Evolutionary conservation across 225 moss, liverwort and hornwort genomes (phyloP), one percentile per base, ranked within the genome.

Genomic region (Physcomitrium patens): DNA sequence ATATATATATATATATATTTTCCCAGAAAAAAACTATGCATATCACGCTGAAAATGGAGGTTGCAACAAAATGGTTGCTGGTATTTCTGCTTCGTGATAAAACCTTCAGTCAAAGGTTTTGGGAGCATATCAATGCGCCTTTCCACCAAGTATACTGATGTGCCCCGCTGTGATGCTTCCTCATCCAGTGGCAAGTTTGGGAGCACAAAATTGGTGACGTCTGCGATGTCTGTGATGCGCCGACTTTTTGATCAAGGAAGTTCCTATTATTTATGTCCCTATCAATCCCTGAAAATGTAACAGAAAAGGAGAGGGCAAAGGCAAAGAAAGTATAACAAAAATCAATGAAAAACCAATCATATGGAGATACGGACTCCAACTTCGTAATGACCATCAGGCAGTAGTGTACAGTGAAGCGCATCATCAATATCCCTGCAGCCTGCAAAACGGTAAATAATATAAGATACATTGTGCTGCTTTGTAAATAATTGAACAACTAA

Each of bases 71-170:
- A 59, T 10, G 70, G 69, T 52, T 63, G 15, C 12, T 24, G 63
- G 77, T 56, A 58, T 23, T 42, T 57, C 67, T 22, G 66, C 43
- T 80, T 77, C 20, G 50, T 28, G 50, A 61, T 18, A 2, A 63
- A 75, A 94, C 94, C 97, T 95, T 99, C 99, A 67, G 99, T 99
- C 23, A 99, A 89, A 73, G 91, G 93, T 76, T 95, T 99, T 19
- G 99, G 99, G 70, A 99, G 90, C 99, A 99, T 99, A 70, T 99
- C 94, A 80, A 99, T 99, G 69, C 99, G 95, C 42, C 99, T 89
- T 84, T 99, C 99, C 67, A 99, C 99, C 83, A 99, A 80, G 78
- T 99, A 99, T 10, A 95, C 94, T 16, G 99, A 99, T 73, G 99
- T 99, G 80, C 99, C 99, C 77, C 99, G 86, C 54, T 91, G 85